Evolutionary conservation across 1,284 basidiomycete genomes (phyloP).

Genomic region (Tilletia indica): DNA sequence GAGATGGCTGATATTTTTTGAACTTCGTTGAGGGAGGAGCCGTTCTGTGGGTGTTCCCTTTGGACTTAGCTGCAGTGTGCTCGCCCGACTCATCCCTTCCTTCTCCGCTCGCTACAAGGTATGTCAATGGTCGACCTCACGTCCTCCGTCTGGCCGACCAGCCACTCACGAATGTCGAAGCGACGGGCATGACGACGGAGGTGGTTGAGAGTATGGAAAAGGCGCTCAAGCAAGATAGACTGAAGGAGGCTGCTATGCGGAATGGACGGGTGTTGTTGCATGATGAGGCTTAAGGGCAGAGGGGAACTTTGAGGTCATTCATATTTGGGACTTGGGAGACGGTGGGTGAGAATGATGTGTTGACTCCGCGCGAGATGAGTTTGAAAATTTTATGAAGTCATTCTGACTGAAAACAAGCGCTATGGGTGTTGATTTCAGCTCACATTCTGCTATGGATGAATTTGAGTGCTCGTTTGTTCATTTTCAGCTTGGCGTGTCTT

Average conservation of each 20-base stretch:
- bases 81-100: no score
- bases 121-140: slow-evolving; percentile 70
- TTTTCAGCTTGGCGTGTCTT: no score
- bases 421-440: no score
- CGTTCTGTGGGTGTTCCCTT: slow-evolving; percentile 33
- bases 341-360: slow-evolving; percentile 78
- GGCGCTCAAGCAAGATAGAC: slow-evolving; percentile 82
- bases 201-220: slow-evolving; percentile 92
- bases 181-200: slow-evolving; percentile 87
- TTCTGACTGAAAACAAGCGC: no score
- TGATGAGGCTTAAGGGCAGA: slow-evolving; percentile 84
- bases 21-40: slow-evolving; percentile 53
- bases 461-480: no score
- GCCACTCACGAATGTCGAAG: slow-evolving; percentile 54
- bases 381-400: no score
- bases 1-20: slow-evolving; percentile 44
- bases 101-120: slow-evolving; percentile 17
- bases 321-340: slow-evolving; percentile 80
- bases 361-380: slow-evolving; percentile 81
- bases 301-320: slow-evolving; percentile 73
- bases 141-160: slow-evolving; percentile 80
- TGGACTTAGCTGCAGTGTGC: no score
- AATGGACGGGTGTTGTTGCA: slow-evolving; percentile 63
- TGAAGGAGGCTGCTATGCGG: slow-evolving; percentile 70
- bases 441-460: no score